A percentile compares a stretch with the other conserved stretches of the same genome.
phyloP scores from a whole-genome alignment of 2,329 filamentous ascomycete species.

The Raffaelea ambrosiae region DNA sequence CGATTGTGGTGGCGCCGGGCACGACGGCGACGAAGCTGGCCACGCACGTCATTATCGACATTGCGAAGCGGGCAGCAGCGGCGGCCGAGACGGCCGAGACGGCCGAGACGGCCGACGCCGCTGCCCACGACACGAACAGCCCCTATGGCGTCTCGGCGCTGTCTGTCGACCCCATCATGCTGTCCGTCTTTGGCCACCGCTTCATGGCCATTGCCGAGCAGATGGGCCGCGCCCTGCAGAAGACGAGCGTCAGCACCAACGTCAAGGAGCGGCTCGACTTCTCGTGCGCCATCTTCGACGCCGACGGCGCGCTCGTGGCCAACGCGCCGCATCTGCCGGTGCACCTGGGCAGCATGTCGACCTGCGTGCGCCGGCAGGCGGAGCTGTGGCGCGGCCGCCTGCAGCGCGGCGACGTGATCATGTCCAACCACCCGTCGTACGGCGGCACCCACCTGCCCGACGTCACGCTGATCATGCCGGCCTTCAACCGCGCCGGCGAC shows the following conservation, averaged over 20 bases:
- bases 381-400: constrained; percentile 73
- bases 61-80: constrained; percentile 43
- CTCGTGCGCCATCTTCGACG: constrained; percentile 73
- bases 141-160: not conserved
- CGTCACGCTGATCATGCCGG: constrained; percentile 72
- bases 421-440: constrained; percentile 77
- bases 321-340: constrained; percentile 77
- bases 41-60: constrained; percentile 84
- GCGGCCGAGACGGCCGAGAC: constrained; percentile 5
- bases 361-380: constrained; percentile 69
- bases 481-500: constrained; percentile 56
- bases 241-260: constrained; percentile 72
- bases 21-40: constrained; percentile 69
- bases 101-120: constrained; percentile 22
- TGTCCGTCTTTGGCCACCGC: constrained; percentile 71
- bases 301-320: constrained; percentile 65
- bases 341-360: constrained; percentile 79
- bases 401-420: constrained; percentile 71
- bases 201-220: constrained; percentile 84
- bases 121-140: constrained; percentile 17
- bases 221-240: constrained; percentile 71
- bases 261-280: constrained; percentile 79
- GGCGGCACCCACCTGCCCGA: constrained; percentile 79
- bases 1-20: constrained; percentile 78
- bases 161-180: constrained; percentile 61